Percentiles rank a stretch among this genome's conserved stretches.
Evolutionary conservation across 2,329 filamentous ascomycete genomes (phyloP).

Genomic region (Penicillium sp.): DNA sequence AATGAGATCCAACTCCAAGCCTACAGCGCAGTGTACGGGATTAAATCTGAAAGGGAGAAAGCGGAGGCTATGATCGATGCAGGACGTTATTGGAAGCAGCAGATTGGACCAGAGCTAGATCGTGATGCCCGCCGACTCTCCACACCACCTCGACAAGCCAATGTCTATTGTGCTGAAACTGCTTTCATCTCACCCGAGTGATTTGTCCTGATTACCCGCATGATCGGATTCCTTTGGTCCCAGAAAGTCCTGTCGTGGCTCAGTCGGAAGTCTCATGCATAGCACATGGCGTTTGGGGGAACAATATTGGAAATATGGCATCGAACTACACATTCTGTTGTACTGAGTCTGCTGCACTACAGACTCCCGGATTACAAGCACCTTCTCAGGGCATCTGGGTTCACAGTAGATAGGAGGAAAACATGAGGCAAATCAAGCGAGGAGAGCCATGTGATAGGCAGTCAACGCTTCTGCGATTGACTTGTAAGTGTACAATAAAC

Average conservation of each 20-base stretch:
- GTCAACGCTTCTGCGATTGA: not conserved
- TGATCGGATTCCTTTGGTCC: not conserved
- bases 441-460: not conserved
- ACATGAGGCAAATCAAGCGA: not conserved
- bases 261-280: not conserved
- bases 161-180: constrained; percentile 55
- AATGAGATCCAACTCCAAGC: constrained; percentile 39
- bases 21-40: constrained; percentile 46
- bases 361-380: no score
- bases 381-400: not conserved
- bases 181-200: constrained; percentile 38
- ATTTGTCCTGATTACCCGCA: constrained; percentile 1
- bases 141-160: constrained; percentile 52
- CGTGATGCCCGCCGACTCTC: constrained; percentile 55
- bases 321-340: not conserved
- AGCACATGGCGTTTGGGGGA: not conserved
- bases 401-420: not conserved
- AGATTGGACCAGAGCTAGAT: constrained; percentile 57
- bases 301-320: not conserved
- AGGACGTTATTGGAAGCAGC: constrained; percentile 52
- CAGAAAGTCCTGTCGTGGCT: not conserved
- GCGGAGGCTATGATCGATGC: constrained; percentile 48
- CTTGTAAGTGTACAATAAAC: constrained; percentile 7
- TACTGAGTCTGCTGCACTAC: not conserved
- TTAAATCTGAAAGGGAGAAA: constrained; percentile 48